Base-by-base conservation (phyloP, 345 rosid genomes). In the Citrus hindsii region DNA sequence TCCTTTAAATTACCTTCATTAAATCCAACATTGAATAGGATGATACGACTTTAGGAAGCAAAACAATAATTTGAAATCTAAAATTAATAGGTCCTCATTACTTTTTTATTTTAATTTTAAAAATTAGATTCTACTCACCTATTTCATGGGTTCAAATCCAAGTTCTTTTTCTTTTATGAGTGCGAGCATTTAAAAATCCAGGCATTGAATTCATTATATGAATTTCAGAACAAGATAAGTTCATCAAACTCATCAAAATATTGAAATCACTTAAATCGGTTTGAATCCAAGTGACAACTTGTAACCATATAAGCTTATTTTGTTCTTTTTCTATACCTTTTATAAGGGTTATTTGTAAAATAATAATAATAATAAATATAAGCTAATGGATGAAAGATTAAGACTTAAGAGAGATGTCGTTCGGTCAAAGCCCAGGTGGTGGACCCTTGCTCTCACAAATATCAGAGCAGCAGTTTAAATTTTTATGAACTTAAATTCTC, bases 361-460 rank as follows among this genome's bases (percentile, higher is more conserved):
- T 0, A 42, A 42, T 0, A 46, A 46, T 1, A 42, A 42, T 42
- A 42, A 42, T 42, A 10, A 16, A 16, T 51, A 4, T 32, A 32
- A 66, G 9, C 3, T 21, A 66, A 1, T 35, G 4, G 3, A 33
- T 7, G 4, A 21, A 21, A 35, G 8, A 27, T 46, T 58, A 25
- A 35, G 1, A 5, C 0, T 5, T 35, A 35, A 35, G 37, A 35
- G 37, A 0, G 0, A 35, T 6, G 7, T 0, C 37, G 6, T 0
- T 35, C 7, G 0, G 0, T 0, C 0, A 35, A 35, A 6, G 1
- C 1, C 1, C 0, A 5, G 0, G 0, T 35, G 0, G 7, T 35
- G 7, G 7, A 35, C 7, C 1, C 1, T 35, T 35, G 7, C 7
- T 35, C 37, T 6, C 37, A 1, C 7, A 35, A 35, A 35, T 6